These are phyloP conservation scores for Patellifolia procumbens DNA, from an alignment of 179 eudicot genomes.

Conservation along the genomic window DNA sequence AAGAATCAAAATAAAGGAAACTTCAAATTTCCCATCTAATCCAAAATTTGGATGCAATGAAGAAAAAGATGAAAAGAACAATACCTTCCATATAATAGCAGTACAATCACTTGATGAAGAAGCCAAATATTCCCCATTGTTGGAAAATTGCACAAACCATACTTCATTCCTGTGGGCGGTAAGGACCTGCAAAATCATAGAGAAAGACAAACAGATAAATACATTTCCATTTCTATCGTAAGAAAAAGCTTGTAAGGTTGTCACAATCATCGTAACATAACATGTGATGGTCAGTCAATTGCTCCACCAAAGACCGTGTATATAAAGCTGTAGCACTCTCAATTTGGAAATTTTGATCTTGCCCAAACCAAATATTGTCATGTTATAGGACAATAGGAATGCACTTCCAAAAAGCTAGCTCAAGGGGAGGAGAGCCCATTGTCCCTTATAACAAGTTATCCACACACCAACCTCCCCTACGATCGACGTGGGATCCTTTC, in stretches of 20 bases:
- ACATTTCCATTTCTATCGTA: neutral
- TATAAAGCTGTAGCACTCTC: neutral
- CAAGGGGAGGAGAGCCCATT: too few relatives aligned
- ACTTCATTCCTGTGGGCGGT: conserved; percentile 83
- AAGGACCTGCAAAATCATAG: conserved; percentile 58
- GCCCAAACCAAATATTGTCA: neutral
- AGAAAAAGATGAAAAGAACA: neutral
- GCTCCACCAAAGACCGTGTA: neutral
- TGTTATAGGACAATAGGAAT: too few relatives aligned
- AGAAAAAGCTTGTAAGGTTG: neutral
- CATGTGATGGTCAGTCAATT: neutral
- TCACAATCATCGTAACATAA: neutral
- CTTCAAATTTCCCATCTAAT: conserved; percentile 16
- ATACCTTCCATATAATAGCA: conserved; percentile 95
- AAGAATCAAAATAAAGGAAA: conserved; percentile 16
- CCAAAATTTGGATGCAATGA: conserved; percentile 8
- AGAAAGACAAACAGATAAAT: neutral
- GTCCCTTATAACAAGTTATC: too few relatives aligned
- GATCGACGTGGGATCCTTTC: too few relatives aligned
- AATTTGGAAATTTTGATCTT: conserved; percentile 1
- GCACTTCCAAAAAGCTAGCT: too few relatives aligned
- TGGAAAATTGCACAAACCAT: conserved; percentile 94
- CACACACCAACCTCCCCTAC: too few relatives aligned
- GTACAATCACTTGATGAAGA: conserved; percentile 89
- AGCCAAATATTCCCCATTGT: conserved; percentile 80